Evolutionary conservation across 2,329 filamentous ascomycete genomes (phyloP).

Genomic region (Sarocladiaceae sp.): DNA sequence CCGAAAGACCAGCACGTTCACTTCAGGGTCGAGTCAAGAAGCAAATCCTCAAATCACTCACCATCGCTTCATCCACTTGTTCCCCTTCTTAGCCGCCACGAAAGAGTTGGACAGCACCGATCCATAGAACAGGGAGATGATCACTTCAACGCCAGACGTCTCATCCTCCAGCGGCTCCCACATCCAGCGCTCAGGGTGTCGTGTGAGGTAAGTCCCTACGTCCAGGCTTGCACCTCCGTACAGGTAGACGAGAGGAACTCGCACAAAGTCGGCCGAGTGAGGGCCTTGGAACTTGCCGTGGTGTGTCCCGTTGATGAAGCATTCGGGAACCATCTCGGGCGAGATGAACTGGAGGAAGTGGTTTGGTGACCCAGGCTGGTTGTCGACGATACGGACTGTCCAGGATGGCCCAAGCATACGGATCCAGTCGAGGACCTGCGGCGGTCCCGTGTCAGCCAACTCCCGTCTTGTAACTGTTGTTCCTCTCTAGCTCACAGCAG

Average conservation of each 20-base stretch:
- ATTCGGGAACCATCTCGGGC: constrained; percentile 25
- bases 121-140: not conserved
- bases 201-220: constrained; percentile 25
- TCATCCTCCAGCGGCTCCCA: constrained; percentile 24
- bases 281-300: constrained; percentile 31
- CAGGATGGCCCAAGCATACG: constrained; percentile 32
- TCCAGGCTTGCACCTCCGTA: constrained; percentile 33
- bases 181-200: constrained; percentile 26
- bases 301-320: constrained; percentile 32
- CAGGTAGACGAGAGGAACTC: constrained; percentile 27
- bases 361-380: constrained; percentile 25
- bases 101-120: not conserved
- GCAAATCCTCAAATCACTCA: too few species aligned
- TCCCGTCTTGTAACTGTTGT: too few species aligned
- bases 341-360: constrained; percentile 27
- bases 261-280: constrained; percentile 36
- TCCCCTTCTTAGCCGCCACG: not conserved
- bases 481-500: too few species aligned
- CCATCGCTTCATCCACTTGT: not conserved
- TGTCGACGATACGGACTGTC: constrained; percentile 34
- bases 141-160: not conserved
- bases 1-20: too few species aligned
- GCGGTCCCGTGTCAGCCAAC: too few species aligned
- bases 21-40: too few species aligned
- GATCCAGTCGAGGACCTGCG: constrained; percentile 32